These are phyloP conservation scores for Annulohypoxylon bovei DNA, from an alignment of 495 filamentous ascomycete species.

Conservation along the genomic window DNA sequence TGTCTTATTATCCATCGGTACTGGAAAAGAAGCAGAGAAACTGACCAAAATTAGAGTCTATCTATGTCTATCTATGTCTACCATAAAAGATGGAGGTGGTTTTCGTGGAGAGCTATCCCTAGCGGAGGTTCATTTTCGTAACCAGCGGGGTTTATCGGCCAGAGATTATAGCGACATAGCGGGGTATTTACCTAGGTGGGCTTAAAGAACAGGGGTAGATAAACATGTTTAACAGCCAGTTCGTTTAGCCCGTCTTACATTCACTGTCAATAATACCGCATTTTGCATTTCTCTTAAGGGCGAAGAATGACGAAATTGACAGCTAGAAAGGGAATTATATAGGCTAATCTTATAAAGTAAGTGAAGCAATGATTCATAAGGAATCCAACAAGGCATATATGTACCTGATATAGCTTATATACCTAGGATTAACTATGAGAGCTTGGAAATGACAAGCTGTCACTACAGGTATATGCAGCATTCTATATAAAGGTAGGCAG, in stretches of 20 bases:
- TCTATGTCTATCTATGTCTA: background rate
- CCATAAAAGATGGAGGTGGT: background rate
- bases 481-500: background rate
- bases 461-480: background rate
- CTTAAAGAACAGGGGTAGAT: constrained; percentile 19
- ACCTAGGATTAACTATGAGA: background rate
- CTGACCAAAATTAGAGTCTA: constrained; percentile 12
- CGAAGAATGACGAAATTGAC: constrained; percentile 29
- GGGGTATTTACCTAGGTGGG: constrained; percentile 29
- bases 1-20: constrained; percentile 1
- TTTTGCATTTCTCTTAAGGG: constrained; percentile 11
- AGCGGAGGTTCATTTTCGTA: constrained; percentile 9
- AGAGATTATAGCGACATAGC: constrained; percentile 23
- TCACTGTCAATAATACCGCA: constrained; percentile 32
- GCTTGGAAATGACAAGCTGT: constrained; percentile 3
- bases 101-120: constrained; percentile 2
- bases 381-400: background rate
- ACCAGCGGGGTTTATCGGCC: constrained; percentile 30
- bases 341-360: background rate
- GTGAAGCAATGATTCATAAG: background rate
- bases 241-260: background rate
- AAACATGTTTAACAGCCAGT: background rate
- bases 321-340: background rate
- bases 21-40: background rate
- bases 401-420: background rate